phyloP scores from a whole-genome alignment of 2,329 filamentous ascomycete species.

The Aspergillus ochraceus region DNA sequence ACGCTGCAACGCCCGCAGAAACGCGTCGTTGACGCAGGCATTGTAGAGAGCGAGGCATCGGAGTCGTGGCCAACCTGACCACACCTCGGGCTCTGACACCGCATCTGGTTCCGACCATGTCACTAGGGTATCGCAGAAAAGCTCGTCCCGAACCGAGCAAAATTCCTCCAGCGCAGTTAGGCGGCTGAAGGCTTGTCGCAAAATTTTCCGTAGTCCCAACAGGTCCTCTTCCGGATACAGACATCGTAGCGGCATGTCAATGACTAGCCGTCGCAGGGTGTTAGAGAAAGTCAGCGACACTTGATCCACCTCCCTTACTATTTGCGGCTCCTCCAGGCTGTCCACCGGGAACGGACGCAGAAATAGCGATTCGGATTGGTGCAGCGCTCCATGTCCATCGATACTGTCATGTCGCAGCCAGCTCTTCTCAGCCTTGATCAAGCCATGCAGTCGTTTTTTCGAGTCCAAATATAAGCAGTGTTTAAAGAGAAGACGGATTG shows the following conservation, averaged over 20 bases:
- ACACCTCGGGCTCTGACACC: neutral
- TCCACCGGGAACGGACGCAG: conserved; percentile 10
- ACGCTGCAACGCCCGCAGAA: conserved; percentile 8
- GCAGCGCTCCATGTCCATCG: neutral
- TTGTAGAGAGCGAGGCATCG: conserved; percentile 14
- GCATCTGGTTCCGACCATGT: neutral
- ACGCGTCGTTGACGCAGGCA: conserved; percentile 6
- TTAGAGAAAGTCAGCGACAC: conserved; percentile 1
- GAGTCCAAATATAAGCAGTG: conserved; percentile 15
- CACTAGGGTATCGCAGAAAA: conserved; percentile 7
- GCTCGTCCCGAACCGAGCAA: conserved; percentile 13
- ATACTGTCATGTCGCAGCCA: no score
- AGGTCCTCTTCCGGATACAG: conserved; percentile 11
- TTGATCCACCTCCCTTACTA: conserved; percentile 6
- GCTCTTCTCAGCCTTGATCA: no score
- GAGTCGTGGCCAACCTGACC: conserved; percentile 15
- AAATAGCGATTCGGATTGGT: conserved; percentile 1
- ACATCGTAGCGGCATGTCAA: conserved; percentile 14
- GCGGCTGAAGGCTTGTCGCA: conserved; percentile 13
- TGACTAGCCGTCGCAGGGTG: conserved; percentile 9
- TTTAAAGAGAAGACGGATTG: conserved; percentile 11
- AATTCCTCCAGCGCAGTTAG: conserved; percentile 14
- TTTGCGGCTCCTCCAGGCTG: conserved; percentile 5
- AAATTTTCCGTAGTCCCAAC: conserved; percentile 5
- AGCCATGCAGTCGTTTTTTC: neutral